Evolutionary conservation across 179 eudicot species (phyloP), one percentile per base, ranked within the genome.

Genomic region (Amaranthus tricolor): DNA sequence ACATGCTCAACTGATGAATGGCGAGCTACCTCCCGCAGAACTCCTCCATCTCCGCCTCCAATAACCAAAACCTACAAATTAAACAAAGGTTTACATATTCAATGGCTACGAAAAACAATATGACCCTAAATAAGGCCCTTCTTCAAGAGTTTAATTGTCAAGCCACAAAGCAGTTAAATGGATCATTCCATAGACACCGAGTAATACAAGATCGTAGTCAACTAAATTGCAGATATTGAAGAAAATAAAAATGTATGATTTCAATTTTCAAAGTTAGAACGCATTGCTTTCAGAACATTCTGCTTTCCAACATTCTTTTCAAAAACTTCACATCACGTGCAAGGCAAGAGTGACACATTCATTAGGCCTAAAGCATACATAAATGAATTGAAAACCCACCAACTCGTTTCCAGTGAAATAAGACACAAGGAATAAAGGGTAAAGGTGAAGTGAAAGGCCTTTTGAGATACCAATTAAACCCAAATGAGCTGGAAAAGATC

Each of bases 11-110:
- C 83, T 7, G 93, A 81, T 75, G 94, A 76, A 84, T 93, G 85
- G 70, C 97, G 97, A 77, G 98, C 81, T 50, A 93, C 91, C 80
- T 93, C 98, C 67, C 98, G 97, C 66, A 91, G 76, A 51, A 93
- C 98, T 67, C 98, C 98, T 57, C 97, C 97, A 84, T 93, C 97
- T 62, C 97, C 95, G 60, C 97, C 98, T 79, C 98, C 97, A 87
- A 93, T 93, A 54, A 93, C 97, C 82, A 93, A 82, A 76, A 93
- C 95, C 98, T 93, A 76, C 54, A 15, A 71, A 31, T 64, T 17
- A 54, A 63, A 59, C 20, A 68, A 21, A 44, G 74, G 40, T 31
- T 45, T 8, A 57, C 43, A 51, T 48, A n/a, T 50, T 15, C 7
- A 65, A 15, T 3, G 6, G 51, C 12, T 66, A 31, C 50, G 50